Evolutionary conservation across 192 early-diverging fungal genomes (phyloP), one percentile per base, ranked within the genome.

Genomic region (Entomortierella beljakovae): DNA sequence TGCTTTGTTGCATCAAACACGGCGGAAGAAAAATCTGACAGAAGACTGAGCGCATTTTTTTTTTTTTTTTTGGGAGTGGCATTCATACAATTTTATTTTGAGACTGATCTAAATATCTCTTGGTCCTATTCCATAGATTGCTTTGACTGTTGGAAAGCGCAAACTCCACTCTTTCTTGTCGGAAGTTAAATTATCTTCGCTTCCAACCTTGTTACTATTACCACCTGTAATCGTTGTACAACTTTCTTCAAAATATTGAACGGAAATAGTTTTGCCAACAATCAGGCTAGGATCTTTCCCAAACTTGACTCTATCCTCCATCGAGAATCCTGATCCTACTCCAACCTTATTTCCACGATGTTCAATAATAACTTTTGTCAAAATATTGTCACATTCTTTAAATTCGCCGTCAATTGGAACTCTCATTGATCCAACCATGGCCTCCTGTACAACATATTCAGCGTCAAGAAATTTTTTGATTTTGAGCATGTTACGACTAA

Each of bases 381-480:
- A 53, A 0, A 85, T 71, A 29, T 76, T 33, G 46, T 80, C 62
- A 22, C 59, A 38, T 52, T 80, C 77, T 38, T 64, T 31, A 6
- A 70, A 70, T 42, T 80, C 31, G 2, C 87, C 84, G 34, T 74
- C 68, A 22, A 70, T 32, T 2, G 81, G 79, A 52, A 85, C 37
- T 13, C 84, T 65, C 84, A 85, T 85, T 5, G 54, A 26, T 1
- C 86, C 87, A 13, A 79, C 62, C 42, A 81, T 83, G 4, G 80
- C 81, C 5, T 71, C 77, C 11, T 81, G 52, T 11, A 88, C 86
- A 10, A 22, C 58, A 51, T 84, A 88, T 28, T 88, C 87, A 29
- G 81, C 82, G 37, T 88, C 87, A 16, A 84, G 79, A 52, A 81
- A 87, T 57, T 86, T 71, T 57, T 88, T 88, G 68, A 88, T 53